Evolutionary conservation across 345 rosid species (phyloP).

Genomic region (Carallia pectinifolia): DNA sequence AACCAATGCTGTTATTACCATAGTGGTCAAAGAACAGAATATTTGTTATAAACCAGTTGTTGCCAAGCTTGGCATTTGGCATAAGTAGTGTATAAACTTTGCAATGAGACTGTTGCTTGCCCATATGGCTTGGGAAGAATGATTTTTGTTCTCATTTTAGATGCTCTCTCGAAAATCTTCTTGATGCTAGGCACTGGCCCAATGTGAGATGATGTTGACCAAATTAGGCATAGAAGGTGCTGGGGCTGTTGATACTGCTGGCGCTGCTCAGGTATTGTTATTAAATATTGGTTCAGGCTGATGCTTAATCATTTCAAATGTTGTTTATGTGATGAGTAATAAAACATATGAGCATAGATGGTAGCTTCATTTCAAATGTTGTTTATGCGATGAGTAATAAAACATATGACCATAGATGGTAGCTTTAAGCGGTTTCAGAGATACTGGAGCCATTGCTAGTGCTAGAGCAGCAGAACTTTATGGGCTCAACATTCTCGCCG

Average conservation of each 20-base stretch:
- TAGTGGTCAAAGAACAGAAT: not conserved
- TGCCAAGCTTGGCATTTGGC: not conserved
- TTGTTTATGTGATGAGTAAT: conserved; percentile 2
- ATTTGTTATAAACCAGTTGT: not conserved
- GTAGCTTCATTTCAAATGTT: conserved; percentile 38
- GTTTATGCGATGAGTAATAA: conserved; percentile 7
- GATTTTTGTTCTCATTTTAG: too few species aligned
- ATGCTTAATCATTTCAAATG: conserved; percentile 5
- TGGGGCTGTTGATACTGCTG: conserved; percentile 70
- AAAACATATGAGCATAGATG: conserved; percentile 35
- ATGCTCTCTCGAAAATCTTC: conserved; percentile 12
- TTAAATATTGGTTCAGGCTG: conserved; percentile 1
- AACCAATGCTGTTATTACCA: not conserved
- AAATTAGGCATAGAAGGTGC: conserved; percentile 56
- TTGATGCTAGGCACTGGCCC: conserved; percentile 65
- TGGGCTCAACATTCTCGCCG: conserved; percentile 71
- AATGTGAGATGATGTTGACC: conserved; percentile 64
- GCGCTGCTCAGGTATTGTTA: conserved; percentile 71
- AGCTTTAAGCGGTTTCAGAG: conserved; percentile 50
- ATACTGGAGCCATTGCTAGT: conserved; percentile 81
- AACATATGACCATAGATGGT: conserved; percentile 42
- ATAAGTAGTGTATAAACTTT: conserved; percentile 3
- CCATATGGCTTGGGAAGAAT: too few species aligned
- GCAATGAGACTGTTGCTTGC: not conserved
- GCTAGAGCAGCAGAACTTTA: conserved; percentile 83